Base-by-base conservation (phyloP, 1,284 basidiomycete genomes). In the Austroboletus novae-zelandiae region DNA sequence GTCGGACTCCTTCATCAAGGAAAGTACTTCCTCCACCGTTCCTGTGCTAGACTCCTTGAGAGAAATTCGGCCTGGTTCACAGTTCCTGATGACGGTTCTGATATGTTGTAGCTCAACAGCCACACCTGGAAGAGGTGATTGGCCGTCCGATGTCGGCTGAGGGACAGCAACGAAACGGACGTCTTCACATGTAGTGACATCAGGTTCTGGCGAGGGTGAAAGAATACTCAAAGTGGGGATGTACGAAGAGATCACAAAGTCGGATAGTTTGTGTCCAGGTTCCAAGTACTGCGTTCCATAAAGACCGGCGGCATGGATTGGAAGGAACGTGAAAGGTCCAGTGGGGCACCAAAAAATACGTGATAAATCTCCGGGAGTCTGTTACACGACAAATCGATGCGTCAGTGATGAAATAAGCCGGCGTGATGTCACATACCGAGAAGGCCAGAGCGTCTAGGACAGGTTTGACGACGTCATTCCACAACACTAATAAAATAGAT, bases 81-180 rank as follows among this genome's bases (percentile, higher is more conserved):
- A 34, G 11, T 8, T 15, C 2, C 15, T 3, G 41, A 54, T n/a
- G 1, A 13, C 15, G 2, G 6, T 6, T 15, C 14, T 44, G 6
- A 53, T 43, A 4, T 54, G 14, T 3, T 50, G 25, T 15, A 50
- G 7, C 18, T 54, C 52, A 5, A 11, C 11, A 5, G 15, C n/a
- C 4, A 43, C 53, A 15, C 53, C 53, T 3, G 40, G 53, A 36
- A 53, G 53, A 13, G 5, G n/a, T 2, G 6, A 10, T 34, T 14
- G 32, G 13, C 32, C 32, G 32, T 34, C 32, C 7, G 32, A 34
- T 34, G 25, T 2, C 17, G 43, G 45, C 25, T 53, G 53, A 5
- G n/a, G 17, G 14, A 55, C 47, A 11, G 23, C 31, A 0, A 53
- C 45, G 11, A 50, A 5, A n/a, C 32, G 32, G n/a, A 34, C 32